Conservation (phyloP, 2,329 filamentous ascomycete species). For the Colletotrichum chlorophyti region DNA sequence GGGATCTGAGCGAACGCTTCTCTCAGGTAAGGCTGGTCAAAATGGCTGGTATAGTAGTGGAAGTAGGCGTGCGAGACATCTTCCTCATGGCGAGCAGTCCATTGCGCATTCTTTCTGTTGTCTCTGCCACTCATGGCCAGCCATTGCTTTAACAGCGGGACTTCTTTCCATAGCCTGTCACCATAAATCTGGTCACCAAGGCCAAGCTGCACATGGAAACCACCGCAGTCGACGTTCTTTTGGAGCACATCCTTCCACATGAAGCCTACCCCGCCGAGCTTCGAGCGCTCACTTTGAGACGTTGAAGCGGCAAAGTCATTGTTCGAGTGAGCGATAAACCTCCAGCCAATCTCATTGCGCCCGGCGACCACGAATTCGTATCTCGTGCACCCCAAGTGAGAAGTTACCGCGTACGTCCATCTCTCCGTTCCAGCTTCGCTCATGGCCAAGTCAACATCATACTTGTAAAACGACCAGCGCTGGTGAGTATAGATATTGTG, state of each 20-base stretch:
- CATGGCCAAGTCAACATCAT: constrained; percentile 91
- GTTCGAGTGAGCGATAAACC: constrained; percentile 93
- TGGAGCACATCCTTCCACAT: constrained; percentile 99
- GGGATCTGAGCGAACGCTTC: constrained; percentile 98
- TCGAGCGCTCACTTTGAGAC: constrained; percentile 82
- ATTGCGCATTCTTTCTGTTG: constrained; percentile 85
- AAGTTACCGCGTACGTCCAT: constrained; percentile 98
- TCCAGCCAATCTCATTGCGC: constrained; percentile 88
- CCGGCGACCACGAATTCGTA: constrained; percentile 97
- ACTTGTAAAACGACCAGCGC: constrained; percentile 94
- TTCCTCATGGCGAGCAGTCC: constrained; percentile 95
- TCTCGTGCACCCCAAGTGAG: constrained; percentile 94
- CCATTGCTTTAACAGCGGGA: constrained; percentile 94
- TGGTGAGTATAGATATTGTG: constrained; percentile 88
- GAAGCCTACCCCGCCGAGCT: constrained; percentile 86
- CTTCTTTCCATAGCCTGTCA: constrained; percentile 94
- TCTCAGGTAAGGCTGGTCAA: constrained; percentile 92
- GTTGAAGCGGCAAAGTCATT: constrained; percentile 95
- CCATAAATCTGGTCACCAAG: constrained; percentile 95
- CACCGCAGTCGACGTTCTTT: constrained; percentile 95
- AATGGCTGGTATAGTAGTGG: constrained; percentile 98
- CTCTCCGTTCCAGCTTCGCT: constrained; percentile 79
- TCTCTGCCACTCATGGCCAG: constrained; percentile 91
- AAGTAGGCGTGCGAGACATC: constrained; percentile 97
- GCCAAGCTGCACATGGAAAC: constrained; percentile 93